Evolutionary conservation across 2,329 filamentous ascomycete genomes (phyloP).

Genomic region (Exophiala alcalophila): DNA sequence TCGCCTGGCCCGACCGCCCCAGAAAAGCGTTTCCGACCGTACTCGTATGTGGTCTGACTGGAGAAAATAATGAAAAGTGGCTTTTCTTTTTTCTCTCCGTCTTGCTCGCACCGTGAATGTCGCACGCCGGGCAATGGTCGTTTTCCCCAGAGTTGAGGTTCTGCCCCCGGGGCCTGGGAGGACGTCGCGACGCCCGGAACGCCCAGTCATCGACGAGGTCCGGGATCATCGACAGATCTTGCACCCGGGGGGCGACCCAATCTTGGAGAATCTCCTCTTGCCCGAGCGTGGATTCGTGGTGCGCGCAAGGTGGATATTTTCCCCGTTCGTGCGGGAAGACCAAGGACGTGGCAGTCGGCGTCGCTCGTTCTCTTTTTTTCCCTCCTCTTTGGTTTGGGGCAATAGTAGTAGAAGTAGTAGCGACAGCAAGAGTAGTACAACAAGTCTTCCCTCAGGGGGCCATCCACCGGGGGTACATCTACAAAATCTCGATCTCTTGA

Average conservation of each 20-base stretch:
- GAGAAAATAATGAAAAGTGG: constrained; percentile 15
- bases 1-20: constrained; percentile 23
- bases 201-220: constrained; percentile 10
- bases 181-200: too few species aligned
- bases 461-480: constrained; percentile 26
- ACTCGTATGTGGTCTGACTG: constrained; percentile 25
- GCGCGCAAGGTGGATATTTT: constrained; percentile 11
- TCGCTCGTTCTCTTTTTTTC: constrained; percentile 17
- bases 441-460: constrained; percentile 21
- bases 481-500: constrained; percentile 33
- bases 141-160: too few species aligned
- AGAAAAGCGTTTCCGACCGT: constrained; percentile 18
- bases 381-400: constrained; percentile 17
- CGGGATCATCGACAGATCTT: too few species aligned
- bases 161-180: constrained; percentile 10
- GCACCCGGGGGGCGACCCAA: too few species aligned
- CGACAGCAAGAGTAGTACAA: constrained; percentile 29
- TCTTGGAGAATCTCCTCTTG: constrained; percentile 21
- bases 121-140: constrained; percentile 13
- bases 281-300: constrained; percentile 12
- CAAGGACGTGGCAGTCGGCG: constrained; percentile 24
- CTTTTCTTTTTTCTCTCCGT: constrained; percentile 11
- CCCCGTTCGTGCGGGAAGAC: constrained; percentile 19
- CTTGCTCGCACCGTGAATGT: constrained; percentile 11
- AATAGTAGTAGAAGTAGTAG: constrained; percentile 31